Base-by-base conservation (phyloP, 257 asterid species). In the Nicotiana paniculata region DNA sequence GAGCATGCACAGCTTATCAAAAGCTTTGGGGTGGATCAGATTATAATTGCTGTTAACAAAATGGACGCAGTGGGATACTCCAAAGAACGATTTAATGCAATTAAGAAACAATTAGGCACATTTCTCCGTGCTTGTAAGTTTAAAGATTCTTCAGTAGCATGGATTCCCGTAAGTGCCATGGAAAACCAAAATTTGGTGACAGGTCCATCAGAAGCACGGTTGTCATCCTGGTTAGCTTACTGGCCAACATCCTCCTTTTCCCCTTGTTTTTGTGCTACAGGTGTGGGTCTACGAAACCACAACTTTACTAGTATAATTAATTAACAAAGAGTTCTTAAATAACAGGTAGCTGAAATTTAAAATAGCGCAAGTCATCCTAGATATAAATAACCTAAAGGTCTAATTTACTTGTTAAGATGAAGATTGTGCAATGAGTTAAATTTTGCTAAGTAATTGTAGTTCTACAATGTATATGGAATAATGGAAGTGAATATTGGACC, bases 141-240 rank as follows among this genome's bases (percentile, higher is more conserved):
- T 83, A 96, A 96, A 87, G 97, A 90, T 80, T 88, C 99, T 83
- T 93, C 91, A 65, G 69, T 94, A 69, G 63, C 80, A 53, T 96
- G 98, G 98, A 87, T 96, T 83, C 99, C 99, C 43, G 85, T 91
- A 30, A 96, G 99, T 88, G 97, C 95, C 79, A 90, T 96, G 93
- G 95, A 91, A 87, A 94, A 94, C 88, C 98, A 96, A 82, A 96
- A 96, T 88, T 89, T 96, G 87, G 87, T 90, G 81, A 84, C 84
- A 72, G 86, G 81, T 81, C 93, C 97, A 82, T 87, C 97, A 68
- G 97, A 92, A 85, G 80, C 53, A 12, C 91, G 86, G 63, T 77
- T 84, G 63, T 55, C 90, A 62, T 91, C 95, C 82, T 96, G 99
- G 99, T 96, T 86, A 90, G 97, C 90, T 46, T 76, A 18, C 81